Percentiles rank a stretch among this genome's conserved stretches.
Evolutionary conservation across 2,329 filamentous ascomycete species (phyloP).

Genomic region (Paraphaeosphaeria minitans): DNA sequence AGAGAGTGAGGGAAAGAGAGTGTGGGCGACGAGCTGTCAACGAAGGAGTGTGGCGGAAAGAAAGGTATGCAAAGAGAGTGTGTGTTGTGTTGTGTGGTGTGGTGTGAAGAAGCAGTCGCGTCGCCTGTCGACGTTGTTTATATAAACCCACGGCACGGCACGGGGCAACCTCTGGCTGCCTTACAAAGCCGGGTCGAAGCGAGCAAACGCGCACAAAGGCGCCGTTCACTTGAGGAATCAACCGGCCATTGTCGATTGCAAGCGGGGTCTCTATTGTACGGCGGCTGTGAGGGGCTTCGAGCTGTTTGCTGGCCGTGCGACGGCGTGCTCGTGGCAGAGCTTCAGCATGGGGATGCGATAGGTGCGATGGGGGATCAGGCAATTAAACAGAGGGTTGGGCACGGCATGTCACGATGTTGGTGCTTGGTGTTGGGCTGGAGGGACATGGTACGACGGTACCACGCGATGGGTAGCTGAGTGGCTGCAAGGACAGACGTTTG

Average conservation of each 20-base stretch:
- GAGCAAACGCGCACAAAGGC: conserved; percentile 5
- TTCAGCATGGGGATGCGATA: neutral
- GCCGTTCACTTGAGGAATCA: neutral
- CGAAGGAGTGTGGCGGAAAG: neutral
- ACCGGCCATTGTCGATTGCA: neutral
- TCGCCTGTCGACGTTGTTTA: neutral
- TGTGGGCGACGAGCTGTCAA: neutral
- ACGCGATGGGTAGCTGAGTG: too few relatives aligned
- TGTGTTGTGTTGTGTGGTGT: neutral
- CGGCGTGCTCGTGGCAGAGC: neutral
- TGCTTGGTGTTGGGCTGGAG: neutral
- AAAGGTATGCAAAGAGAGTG: neutral
- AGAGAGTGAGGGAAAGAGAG: neutral
- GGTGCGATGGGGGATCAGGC: neutral
- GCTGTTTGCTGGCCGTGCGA: conserved; percentile 1
- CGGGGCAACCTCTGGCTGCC: neutral
- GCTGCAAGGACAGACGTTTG: neutral
- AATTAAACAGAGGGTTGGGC: conserved; percentile 5
- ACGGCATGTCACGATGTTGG: conserved; percentile 4
- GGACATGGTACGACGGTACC: neutral
- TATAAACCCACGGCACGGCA: neutral
- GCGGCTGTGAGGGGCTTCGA: neutral
- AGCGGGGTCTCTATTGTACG: neutral
- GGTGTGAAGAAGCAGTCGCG: neutral
- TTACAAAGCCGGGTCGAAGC: neutral